These are phyloP conservation scores for Fomes fomentarius DNA, from an alignment of 1,284 basidiomycete genomes.

Conservation along the genomic window DNA sequence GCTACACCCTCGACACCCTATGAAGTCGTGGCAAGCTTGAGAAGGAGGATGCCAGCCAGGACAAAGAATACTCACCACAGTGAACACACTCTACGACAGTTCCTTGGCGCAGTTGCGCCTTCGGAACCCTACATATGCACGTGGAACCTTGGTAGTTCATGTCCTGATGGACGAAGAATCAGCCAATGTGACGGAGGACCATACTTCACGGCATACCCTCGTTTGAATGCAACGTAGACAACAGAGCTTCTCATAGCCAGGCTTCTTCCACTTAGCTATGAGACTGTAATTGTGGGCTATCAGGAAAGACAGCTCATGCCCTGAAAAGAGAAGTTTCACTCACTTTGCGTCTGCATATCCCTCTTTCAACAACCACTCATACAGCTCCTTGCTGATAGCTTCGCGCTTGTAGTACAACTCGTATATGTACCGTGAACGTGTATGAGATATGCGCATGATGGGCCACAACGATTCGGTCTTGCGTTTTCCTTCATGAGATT, in stretches of 20 bases:
- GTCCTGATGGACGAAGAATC: slow-evolving; percentile 56
- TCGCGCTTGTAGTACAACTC: slow-evolving; percentile 99
- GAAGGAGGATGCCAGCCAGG: background rate
- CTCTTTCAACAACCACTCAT: slow-evolving; percentile 98
- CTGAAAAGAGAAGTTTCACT: slow-evolving; percentile 38
- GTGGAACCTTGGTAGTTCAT: slow-evolving; percentile 99
- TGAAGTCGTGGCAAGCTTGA: background rate
- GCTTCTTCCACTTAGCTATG: slow-evolving; percentile 99
- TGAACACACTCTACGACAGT: slow-evolving; percentile 97
- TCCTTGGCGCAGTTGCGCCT: slow-evolving; percentile 88
- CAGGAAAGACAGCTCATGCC: background rate
- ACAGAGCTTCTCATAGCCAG: slow-evolving; percentile 98
- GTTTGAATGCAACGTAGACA: slow-evolving; percentile 98
- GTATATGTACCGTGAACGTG: slow-evolving; percentile 95
- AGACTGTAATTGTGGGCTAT: slow-evolving; percentile 56
- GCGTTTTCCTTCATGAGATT: slow-evolving; percentile 96
- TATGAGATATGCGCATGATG: slow-evolving; percentile 97
- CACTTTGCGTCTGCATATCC: slow-evolving; percentile 98
- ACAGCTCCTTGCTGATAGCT: slow-evolving; percentile 91
- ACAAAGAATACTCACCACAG: slow-evolving; percentile 72
- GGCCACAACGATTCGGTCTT: slow-evolving; percentile 98
- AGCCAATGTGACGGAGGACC: no score
- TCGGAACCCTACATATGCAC: slow-evolving; percentile 97
- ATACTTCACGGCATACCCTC: slow-evolving; percentile 51
- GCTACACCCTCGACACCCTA: slow-evolving; percentile 30